Conservation (phyloP, 768 basidiomycete genomes). For the Agrocybe chaxingu region DNA sequence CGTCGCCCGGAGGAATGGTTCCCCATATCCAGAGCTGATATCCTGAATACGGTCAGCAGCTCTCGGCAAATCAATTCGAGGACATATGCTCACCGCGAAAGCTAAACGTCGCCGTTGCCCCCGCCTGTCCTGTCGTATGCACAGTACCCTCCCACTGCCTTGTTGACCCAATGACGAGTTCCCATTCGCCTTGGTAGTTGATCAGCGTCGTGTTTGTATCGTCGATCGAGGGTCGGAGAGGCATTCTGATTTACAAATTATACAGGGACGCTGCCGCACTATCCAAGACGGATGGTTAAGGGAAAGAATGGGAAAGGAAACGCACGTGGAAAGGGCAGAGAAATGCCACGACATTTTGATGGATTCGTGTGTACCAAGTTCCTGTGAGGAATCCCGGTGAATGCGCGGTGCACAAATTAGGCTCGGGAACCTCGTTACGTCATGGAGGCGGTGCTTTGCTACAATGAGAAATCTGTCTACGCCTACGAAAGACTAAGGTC, state of each 20-base stretch:
- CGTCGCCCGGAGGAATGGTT: conserved; percentile 12
- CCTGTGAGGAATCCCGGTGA: too few species aligned
- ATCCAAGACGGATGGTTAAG: background rate
- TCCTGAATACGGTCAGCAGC: conserved; percentile 1
- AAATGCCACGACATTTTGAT: too few species aligned
- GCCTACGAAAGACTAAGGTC: too few species aligned
- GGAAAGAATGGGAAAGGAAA: too few species aligned
- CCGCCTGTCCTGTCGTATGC: conserved; percentile 13
- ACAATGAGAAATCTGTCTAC: too few species aligned
- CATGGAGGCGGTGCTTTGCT: too few species aligned
- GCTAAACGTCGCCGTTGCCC: conserved; percentile 22
- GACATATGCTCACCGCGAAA: conserved; percentile 12
- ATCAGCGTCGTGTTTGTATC: conserved; percentile 15
- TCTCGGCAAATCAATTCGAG: background rate
- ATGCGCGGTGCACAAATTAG: too few species aligned
- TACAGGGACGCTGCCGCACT: background rate
- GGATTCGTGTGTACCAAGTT: too few species aligned
- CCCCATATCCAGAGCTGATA: conserved; percentile 9
- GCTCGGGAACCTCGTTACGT: too few species aligned
- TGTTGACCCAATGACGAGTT: conserved; percentile 12
- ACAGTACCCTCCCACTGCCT: conserved; percentile 18
- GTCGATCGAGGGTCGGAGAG: conserved; percentile 10
- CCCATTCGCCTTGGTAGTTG: conserved; percentile 15
- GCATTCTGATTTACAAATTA: conserved; percentile 3
- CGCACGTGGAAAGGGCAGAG: too few species aligned